A percentile compares a stretch with the other conserved stretches of the same genome.
phyloP scores from a whole-genome alignment of 805 yeast genomes.

The Zygosaccharomyces rouxii region DNA sequence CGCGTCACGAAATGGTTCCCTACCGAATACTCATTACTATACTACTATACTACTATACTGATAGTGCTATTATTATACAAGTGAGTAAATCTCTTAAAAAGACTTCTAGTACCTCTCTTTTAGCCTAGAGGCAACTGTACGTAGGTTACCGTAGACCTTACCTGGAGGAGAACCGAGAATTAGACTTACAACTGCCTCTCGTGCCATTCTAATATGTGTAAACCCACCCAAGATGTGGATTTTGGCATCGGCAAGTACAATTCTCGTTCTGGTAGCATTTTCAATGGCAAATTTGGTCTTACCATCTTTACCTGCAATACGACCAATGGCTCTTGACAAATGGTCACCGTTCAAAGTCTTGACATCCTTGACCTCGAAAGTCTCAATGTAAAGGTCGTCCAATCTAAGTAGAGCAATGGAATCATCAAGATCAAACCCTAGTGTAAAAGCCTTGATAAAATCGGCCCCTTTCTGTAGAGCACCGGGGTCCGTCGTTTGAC shows the following conservation, averaged over 20 bases:
- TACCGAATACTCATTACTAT: background rate
- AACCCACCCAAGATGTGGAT: slow-evolving; percentile 97
- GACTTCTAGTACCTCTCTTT: slow-evolving; percentile 75
- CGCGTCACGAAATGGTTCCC: slow-evolving; percentile 4
- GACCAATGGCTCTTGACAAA: slow-evolving; percentile 96
- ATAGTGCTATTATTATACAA: slow-evolving; percentile 2
- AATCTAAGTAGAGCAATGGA: slow-evolving; percentile 90
- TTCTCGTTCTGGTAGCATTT: slow-evolving; percentile 96
- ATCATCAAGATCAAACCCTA: slow-evolving; percentile 96
- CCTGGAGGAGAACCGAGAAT: slow-evolving; percentile 98
- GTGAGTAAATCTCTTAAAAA: background rate
- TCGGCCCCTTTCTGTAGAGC: slow-evolving; percentile 98
- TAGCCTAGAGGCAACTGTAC: slow-evolving; percentile 95
- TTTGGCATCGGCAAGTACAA: slow-evolving; percentile 93
- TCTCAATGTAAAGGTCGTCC: slow-evolving; percentile 94
- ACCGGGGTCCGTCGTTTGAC: slow-evolving; percentile 81
- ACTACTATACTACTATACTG: background rate
- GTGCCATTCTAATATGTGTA: slow-evolving; percentile 96
- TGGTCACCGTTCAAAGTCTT: slow-evolving; percentile 95
- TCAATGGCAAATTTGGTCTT: slow-evolving; percentile 98
- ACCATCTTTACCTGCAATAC: slow-evolving; percentile 99
- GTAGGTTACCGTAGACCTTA: slow-evolving; percentile 92
- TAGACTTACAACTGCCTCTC: slow-evolving; percentile 91
- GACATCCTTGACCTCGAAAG: slow-evolving; percentile 95
- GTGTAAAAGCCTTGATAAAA: slow-evolving; percentile 88